A percentile compares a stretch with the other conserved stretches of the same genome.
Conservation (phyloP, 129 eudicot genomes). For the Ambrosia artemisiifolia region DNA sequence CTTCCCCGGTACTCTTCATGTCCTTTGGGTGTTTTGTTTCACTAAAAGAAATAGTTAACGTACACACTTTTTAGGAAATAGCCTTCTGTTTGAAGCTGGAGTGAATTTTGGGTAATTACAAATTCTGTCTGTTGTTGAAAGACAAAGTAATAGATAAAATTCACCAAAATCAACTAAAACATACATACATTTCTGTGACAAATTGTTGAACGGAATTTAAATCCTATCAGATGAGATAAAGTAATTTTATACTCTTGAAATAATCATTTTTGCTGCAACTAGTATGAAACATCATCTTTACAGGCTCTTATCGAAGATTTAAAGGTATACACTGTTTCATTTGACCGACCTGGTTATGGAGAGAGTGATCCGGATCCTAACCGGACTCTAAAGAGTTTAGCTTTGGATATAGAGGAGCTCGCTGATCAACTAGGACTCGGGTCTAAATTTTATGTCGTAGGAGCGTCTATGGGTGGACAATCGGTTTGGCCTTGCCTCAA, state of each 20-base stretch:
- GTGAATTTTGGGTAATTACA: no score
- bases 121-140: no score
- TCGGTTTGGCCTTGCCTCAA: constrained; percentile 60
- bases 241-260: neutral
- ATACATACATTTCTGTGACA: no score
- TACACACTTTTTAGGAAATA: no score
- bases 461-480: constrained; percentile 73
- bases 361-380: constrained; percentile 81
- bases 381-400: constrained; percentile 38
- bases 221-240: neutral
- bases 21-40: neutral
- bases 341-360: constrained; percentile 86
- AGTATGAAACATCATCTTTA: neutral
- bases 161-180: no score
- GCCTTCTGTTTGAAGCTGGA: no score
- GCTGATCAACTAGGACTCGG: constrained; percentile 59
- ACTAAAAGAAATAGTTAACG: neutral
- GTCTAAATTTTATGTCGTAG: constrained; percentile 49
- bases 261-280: neutral
- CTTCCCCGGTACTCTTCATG: constrained; percentile 58
- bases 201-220: no score
- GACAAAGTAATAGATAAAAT: no score
- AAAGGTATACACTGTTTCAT: constrained; percentile 61
- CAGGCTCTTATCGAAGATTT: constrained; percentile 55
- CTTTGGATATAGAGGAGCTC: constrained; percentile 68